Conservation (phyloP, 768 basidiomycete species). For the Suillus weaverae region DNA sequence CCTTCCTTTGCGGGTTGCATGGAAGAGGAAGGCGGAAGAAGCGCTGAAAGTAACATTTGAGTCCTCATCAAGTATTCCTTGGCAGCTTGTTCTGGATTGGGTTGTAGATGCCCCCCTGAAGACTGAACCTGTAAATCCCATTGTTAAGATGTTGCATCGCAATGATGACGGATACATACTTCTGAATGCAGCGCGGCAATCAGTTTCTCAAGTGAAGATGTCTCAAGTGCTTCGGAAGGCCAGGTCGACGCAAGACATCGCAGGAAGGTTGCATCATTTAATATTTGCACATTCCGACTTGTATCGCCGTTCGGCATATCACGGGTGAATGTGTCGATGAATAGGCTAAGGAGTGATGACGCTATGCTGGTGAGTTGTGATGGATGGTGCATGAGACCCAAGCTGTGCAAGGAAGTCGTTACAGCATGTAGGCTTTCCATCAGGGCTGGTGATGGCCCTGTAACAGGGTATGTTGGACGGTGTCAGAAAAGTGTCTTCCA, state of each 20-base stretch:
- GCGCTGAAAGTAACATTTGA: slow-evolving; percentile 60
- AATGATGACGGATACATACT: slow-evolving; percentile 22
- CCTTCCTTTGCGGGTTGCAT: slow-evolving; percentile 24
- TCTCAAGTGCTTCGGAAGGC: slow-evolving; percentile 15
- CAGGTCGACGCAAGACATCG: slow-evolving; percentile 39
- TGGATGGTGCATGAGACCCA: slow-evolving; percentile 48
- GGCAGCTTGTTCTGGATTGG: slow-evolving; percentile 30
- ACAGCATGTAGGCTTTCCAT: slow-evolving; percentile 56
- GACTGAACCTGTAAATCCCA: slow-evolving; percentile 15
- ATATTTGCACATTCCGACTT: slow-evolving; percentile 29
- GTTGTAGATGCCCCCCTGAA: slow-evolving; percentile 5
- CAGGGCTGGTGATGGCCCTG: slow-evolving; percentile 53
- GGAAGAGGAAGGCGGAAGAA: slow-evolving; percentile 45
- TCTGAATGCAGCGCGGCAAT: slow-evolving; percentile 25
- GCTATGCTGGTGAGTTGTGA: slow-evolving; percentile 36
- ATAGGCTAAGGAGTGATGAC: slow-evolving; percentile 39
- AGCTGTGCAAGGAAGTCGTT: slow-evolving; percentile 52
- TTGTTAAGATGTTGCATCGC: not conserved
- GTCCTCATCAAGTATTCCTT: slow-evolving; percentile 52
- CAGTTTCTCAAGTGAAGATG: slow-evolving; percentile 27
- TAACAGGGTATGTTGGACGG: slow-evolving; percentile 19
- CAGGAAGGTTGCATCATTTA: slow-evolving; percentile 53
- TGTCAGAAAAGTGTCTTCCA: not conserved
- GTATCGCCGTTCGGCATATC: slow-evolving; percentile 34
- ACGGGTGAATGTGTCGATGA: slow-evolving; percentile 33